Conservation (phyloP, 176 grass and related monocot species). For the Poa annua region DNA sequence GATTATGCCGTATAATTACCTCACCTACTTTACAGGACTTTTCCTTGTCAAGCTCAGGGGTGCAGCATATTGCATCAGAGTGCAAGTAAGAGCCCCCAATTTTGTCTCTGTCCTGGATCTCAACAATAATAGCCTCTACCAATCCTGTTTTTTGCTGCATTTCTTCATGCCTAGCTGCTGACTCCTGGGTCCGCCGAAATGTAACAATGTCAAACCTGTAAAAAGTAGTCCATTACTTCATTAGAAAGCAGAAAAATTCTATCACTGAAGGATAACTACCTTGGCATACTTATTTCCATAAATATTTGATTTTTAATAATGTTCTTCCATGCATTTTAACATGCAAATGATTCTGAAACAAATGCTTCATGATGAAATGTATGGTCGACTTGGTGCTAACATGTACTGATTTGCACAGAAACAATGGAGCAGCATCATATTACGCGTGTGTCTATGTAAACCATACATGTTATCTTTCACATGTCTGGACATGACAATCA, state of each 20-base stretch:
- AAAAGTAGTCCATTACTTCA: constrained; percentile 29
- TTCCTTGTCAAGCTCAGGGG: constrained; percentile 65
- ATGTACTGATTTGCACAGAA: constrained; percentile 4
- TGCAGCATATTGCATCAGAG: constrained; percentile 94
- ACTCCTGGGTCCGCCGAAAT: constrained; percentile 76
- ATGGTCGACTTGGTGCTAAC: constrained; percentile 8
- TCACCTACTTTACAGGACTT: constrained; percentile 81
- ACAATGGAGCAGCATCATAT: not conserved
- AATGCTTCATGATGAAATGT: constrained; percentile 17
- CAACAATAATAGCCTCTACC: constrained; percentile 94
- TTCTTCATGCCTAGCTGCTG: constrained; percentile 58
- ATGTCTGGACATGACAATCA: not conserved
- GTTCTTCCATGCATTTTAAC: not conserved
- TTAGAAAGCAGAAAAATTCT: constrained; percentile 28
- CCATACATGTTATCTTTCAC: not conserved
- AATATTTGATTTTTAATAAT: too few species aligned
- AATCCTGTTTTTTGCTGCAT: constrained; percentile 98
- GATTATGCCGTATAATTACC: constrained; percentile 89
- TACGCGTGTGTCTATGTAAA: not conserved
- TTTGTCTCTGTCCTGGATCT: constrained; percentile 94
- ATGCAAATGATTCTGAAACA: constrained; percentile 11
- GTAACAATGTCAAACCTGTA: constrained; percentile 86
- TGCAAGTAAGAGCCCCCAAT: constrained; percentile 89
- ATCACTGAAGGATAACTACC: constrained; percentile 1
- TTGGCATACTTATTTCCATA: not conserved